Conservation (phyloP, 805 yeast species). For the Wickerhamiella qilinensis region DNA sequence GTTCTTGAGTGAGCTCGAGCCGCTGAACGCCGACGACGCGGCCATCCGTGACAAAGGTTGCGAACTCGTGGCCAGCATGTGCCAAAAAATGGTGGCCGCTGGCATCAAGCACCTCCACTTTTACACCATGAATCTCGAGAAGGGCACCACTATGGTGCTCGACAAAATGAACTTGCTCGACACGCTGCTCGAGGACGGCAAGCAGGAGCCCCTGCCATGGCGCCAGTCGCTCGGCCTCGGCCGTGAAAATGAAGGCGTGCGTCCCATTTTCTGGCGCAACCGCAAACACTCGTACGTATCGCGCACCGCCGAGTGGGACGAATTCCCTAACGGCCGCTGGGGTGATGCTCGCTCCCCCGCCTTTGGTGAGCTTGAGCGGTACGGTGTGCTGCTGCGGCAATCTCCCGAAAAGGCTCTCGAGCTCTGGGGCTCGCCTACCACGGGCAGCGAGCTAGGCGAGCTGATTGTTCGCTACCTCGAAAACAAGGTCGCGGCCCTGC, state of each 20-base stretch:
- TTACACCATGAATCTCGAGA: slow-evolving; percentile 95
- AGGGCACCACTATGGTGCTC: slow-evolving; percentile 73
- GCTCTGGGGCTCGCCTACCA: slow-evolving; percentile 74
- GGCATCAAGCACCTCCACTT: slow-evolving; percentile 75
- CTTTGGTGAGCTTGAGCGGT: slow-evolving; percentile 74
- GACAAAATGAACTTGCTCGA: slow-evolving; percentile 49
- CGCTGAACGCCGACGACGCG: slow-evolving; percentile 79
- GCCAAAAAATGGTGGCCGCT: slow-evolving; percentile 53
- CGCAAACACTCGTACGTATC: slow-evolving; percentile 79
- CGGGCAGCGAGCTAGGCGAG: slow-evolving; percentile 40
- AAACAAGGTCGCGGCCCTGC: slow-evolving; percentile 59
- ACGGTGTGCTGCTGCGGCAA: slow-evolving; percentile 70
- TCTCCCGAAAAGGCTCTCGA: slow-evolving; percentile 56
- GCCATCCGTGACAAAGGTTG: slow-evolving; percentile 77
- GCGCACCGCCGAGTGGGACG: slow-evolving; percentile 91
- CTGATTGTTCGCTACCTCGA: slow-evolving; percentile 54
- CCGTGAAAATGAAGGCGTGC: slow-evolving; percentile 63
- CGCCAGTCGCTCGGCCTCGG: slow-evolving; percentile 72
- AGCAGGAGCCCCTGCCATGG: slow-evolving; percentile 45
- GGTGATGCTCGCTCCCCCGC: slow-evolving; percentile 98
- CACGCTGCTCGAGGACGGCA: slow-evolving; percentile 12
- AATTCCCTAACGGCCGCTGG: slow-evolving; percentile 97
- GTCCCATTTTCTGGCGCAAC: slow-evolving; percentile 94
- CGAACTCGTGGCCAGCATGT: slow-evolving; percentile 68
- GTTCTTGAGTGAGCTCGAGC: slow-evolving; percentile 54